Evolutionary conservation across 768 basidiomycete genomes (phyloP).

Genomic region (Trichaptum fuscoviolaceum): DNA sequence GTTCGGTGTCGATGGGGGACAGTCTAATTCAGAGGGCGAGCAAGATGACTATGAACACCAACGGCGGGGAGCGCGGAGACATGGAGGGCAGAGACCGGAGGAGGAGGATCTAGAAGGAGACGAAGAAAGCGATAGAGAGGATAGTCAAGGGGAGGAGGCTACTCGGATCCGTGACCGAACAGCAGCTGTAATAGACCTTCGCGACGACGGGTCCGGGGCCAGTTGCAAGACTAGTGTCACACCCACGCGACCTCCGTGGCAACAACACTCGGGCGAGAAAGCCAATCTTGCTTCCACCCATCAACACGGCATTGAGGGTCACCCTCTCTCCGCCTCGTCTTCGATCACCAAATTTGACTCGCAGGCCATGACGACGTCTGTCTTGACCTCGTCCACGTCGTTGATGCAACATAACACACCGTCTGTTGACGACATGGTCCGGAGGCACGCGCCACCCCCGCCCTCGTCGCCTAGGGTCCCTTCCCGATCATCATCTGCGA

Average conservation of each 20-base stretch:
- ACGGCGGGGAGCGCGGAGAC: conserved; percentile 12
- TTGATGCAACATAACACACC: not conserved
- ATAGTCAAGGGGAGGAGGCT: not conserved
- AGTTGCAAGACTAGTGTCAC: not conserved
- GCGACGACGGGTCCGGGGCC: not conserved
- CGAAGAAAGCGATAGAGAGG: not conserved
- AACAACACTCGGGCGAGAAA: not conserved
- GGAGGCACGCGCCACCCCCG: conserved; percentile 4
- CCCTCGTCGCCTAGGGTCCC: not conserved
- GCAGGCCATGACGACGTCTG: not conserved
- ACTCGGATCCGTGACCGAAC: not conserved
- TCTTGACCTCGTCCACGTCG: not conserved
- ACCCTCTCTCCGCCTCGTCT: not conserved
- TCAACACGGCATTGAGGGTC: not conserved
- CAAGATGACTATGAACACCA: conserved; percentile 32
- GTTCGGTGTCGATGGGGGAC: conserved; percentile 22
- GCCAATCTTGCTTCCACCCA: not conserved
- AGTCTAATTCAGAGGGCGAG: conserved; percentile 51
- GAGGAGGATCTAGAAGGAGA: not conserved
- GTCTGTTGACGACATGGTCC: conserved; percentile 15
- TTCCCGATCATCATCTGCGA: not conserved
- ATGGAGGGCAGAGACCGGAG: not conserved
- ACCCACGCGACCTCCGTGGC: not conserved
- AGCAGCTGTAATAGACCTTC: not conserved
- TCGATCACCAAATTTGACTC: not conserved